phyloP scores from a whole-genome alignment of 2,329 filamentous ascomycete genomes.

The Clarireedia sp. region DNA sequence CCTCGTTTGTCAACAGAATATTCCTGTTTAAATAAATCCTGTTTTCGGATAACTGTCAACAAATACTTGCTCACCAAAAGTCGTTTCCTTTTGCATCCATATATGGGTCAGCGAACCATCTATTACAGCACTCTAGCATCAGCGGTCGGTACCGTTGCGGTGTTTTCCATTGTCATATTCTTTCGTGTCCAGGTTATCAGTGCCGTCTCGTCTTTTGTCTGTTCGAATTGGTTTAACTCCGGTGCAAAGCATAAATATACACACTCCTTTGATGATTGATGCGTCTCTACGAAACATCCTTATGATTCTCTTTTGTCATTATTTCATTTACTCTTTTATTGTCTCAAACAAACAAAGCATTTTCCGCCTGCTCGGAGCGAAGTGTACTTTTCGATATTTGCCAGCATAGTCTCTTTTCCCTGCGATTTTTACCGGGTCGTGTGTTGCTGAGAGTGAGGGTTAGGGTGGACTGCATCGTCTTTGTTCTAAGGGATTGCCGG shows the following conservation, averaged over 20 bases:
- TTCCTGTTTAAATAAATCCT: background rate
- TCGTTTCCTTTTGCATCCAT: background rate
- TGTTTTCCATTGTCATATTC: background rate
- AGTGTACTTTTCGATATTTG: too few species aligned
- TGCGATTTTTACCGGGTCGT: too few species aligned
- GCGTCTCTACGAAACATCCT: background rate
- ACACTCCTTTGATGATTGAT: conserved; percentile 1
- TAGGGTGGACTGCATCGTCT: too few species aligned
- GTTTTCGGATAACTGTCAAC: background rate
- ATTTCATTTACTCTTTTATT: too few species aligned
- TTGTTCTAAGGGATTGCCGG: too few species aligned
- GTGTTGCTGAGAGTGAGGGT: too few species aligned
- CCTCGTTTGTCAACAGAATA: background rate
- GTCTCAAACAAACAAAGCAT: too few species aligned
- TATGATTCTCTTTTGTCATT: too few species aligned
- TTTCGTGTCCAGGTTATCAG: background rate
- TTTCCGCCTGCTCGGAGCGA: too few species aligned
- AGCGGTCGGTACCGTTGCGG: background rate
- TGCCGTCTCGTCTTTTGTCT: background rate
- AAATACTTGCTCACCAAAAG: background rate
- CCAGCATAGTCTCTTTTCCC: too few species aligned
- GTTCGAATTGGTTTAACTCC: background rate
- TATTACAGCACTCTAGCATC: background rate
- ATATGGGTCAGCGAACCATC: background rate
- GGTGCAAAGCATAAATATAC: background rate